Evolutionary conservation across 2,329 filamentous ascomycete genomes (phyloP), one percentile per base, ranked within the genome.

Genomic region (Fusarium sp.): DNA sequence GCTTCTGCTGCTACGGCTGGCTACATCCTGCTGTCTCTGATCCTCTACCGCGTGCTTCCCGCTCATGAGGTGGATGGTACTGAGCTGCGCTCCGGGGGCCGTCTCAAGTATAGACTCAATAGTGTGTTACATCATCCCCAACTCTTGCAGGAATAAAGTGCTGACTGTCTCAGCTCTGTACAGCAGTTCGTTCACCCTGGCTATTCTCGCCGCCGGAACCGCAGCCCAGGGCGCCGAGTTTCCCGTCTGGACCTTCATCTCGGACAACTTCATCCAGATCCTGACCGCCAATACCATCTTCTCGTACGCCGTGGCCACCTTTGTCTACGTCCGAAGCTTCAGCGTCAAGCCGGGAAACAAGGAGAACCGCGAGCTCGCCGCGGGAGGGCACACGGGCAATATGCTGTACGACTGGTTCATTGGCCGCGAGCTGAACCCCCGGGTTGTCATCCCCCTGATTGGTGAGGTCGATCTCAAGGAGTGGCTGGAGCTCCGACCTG

Each of bases 371-470:
- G 92, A 97, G 81, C 88, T 98, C 9, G 95, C 95, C 0, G 90
- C 90, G 2, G 95, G 95, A 50, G 95, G 95, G 17, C 90, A 93
- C 80, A 91, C 91, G 1, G 95, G 95, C 67, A 98, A 97, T 82
- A 85, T 95, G 72, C 84, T 98, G 40, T 98, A 98, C 82, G 96
- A 98, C 84, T 98, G 95, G 91, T 98, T 95, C 85, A 98, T 98
- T 74, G 96, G 96, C 22, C 94, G 96, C 32, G 96, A 98, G 83
- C 91, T 98, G 70, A 98, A 98, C 84, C 96, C 96, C 4, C 94
- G 95, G 58, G 83, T 97, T 69, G 90, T 88, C 0, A 85, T 98
- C 27, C 95, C 95, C 3, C 82, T 97, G 58, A 88, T 98, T 73
- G 94, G 95, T 68, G 93, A 95, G 77, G 88, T 98, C 59, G 96